Percentiles rank a stretch among this genome's conserved stretches.
phyloP scores from a whole-genome alignment of 768 basidiomycete species.

The Naganishia antarctica region DNA sequence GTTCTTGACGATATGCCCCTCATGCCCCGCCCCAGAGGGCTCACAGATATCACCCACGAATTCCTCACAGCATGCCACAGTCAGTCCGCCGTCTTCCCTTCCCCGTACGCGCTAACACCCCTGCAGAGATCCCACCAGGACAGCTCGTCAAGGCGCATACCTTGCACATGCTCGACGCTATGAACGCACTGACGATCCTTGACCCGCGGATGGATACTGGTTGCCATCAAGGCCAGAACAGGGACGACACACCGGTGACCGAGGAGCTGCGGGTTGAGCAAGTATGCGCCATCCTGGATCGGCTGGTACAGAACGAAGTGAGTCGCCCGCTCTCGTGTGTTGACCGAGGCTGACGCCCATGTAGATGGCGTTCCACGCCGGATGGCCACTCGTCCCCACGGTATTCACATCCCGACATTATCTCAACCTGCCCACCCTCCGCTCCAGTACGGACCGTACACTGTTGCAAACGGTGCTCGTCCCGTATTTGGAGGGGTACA shows the following conservation, averaged over 20 bases:
- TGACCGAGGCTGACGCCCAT: too few relatives aligned
- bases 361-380: constrained; percentile 83
- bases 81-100: background rate
- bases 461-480: constrained; percentile 52
- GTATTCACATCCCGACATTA: constrained; percentile 73
- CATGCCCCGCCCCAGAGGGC: too few relatives aligned
- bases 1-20: too few relatives aligned
- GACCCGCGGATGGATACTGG: constrained; percentile 87
- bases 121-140: constrained; percentile 40
- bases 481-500: constrained; percentile 1
- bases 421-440: constrained; percentile 53
- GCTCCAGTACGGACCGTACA: constrained; percentile 51
- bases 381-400: constrained; percentile 78
- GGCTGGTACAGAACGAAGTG: constrained; percentile 70
- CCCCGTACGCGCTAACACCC: background rate
- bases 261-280: constrained; percentile 55
- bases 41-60: background rate
- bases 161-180: constrained; percentile 77
- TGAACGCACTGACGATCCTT: constrained; percentile 88
- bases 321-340: too few relatives aligned
- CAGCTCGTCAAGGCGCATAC: constrained; percentile 63
- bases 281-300: constrained; percentile 81
- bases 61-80: background rate
- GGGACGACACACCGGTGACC: background rate
- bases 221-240: constrained; percentile 51